Evolutionary conservation across 371 early-diverging fungal species (phyloP), one percentile per base, ranked within the genome.

Genomic region (Mucor mucedo): DNA sequence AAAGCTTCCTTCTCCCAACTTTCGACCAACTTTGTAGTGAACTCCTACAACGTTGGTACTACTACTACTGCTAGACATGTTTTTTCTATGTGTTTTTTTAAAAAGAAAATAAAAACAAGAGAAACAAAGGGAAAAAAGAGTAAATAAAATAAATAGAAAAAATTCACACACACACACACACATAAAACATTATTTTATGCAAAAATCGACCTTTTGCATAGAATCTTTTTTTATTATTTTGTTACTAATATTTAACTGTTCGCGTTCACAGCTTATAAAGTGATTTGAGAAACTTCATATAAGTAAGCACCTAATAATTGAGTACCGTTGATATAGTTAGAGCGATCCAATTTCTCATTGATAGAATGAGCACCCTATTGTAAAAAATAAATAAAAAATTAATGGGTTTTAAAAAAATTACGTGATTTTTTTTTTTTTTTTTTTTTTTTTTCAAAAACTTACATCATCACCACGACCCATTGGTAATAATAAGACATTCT

Each of bases 1-100:
- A 84, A 96, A 96, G 70, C 89, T 89, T 29, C 97, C 97, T 74
- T 96, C 96, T 33, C 96, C 97, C 77, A 96, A 90, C 80, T 93
- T 93, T 73, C 88, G 88, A 54, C 94, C 95, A 29, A 96, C 94
- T 66, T 85, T 90, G 75, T 92, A 96, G 71, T 95, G 96, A 16
- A 93, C 93, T n/a, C 97, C 96, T 35, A 96, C 95, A 39, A 85
- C 80, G 57, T 82, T 85, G 28, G 65, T 55, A 21, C 60, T 52
- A 57, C 75, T 55, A 7, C 53, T 63, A 72, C 32, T 56, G 29
- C 32, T 59, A 11, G 60, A 59, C 50, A 59, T 63, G 27, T 30
- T 4, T 39, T 59, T 9, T 32, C 16, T 30, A 50, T 7, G 10
- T 30, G 5, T 8, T 21, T n/a, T 58, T 29, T 30, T 9, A 30